phyloP scores from a whole-genome alignment of 2,329 filamentous ascomycete species.

The Boeremia exigua region DNA sequence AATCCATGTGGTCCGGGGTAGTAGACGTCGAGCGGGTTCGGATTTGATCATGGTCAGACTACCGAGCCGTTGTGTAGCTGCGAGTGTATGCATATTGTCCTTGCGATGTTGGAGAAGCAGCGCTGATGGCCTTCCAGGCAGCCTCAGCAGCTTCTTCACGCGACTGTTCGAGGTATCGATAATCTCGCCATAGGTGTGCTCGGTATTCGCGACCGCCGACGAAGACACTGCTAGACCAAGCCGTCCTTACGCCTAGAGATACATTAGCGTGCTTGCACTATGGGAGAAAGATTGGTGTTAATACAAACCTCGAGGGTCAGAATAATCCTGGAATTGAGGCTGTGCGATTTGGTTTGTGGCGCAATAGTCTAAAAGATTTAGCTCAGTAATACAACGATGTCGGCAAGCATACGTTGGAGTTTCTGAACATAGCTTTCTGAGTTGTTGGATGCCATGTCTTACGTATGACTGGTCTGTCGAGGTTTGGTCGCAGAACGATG shows the following conservation, averaged over 20 bases:
- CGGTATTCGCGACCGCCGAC: slow-evolving; percentile 44
- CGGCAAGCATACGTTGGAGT: slow-evolving; percentile 38
- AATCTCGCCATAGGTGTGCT: slow-evolving; percentile 45
- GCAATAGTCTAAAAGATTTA: slow-evolving; percentile 38
- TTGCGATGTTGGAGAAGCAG: slow-evolving; percentile 16
- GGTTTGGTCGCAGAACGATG: slow-evolving; percentile 19
- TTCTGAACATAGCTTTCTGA: slow-evolving; percentile 41
- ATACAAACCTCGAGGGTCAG: slow-evolving; percentile 44
- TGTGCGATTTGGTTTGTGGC: slow-evolving; percentile 42
- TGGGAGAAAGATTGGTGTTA: neutral
- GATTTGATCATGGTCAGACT: slow-evolving; percentile 3
- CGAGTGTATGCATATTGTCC: slow-evolving; percentile 28
- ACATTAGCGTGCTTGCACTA: slow-evolving; percentile 19
- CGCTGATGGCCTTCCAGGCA: slow-evolving; percentile 40
- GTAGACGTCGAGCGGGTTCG: neutral
- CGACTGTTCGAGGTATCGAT: slow-evolving; percentile 45
- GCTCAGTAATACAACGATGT: slow-evolving; percentile 11
- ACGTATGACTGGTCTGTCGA: slow-evolving; percentile 19
- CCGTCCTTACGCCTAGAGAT: slow-evolving; percentile 40
- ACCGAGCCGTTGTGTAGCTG: slow-evolving; percentile 31
- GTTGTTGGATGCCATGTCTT: slow-evolving; percentile 35
- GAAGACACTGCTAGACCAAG: slow-evolving; percentile 46
- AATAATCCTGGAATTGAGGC: slow-evolving; percentile 47
- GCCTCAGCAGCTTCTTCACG: slow-evolving; percentile 47
- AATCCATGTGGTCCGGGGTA: neutral